Conservation (phyloP, 129 eudicot species). For the Gnaphalium uliginosum region DNA sequence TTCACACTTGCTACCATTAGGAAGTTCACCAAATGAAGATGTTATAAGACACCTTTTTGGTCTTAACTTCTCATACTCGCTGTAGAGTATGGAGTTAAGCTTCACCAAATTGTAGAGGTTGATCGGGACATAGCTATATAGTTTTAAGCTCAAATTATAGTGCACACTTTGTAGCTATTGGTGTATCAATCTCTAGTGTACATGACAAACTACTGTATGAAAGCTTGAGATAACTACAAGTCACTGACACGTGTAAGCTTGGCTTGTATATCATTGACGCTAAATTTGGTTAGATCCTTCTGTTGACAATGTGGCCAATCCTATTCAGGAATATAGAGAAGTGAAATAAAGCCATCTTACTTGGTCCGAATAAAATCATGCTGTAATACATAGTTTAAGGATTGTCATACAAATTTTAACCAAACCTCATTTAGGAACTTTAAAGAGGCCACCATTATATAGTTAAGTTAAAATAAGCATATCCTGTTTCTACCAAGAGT, state of each 20-base stretch:
- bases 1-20: not conserved
- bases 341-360: conserved; percentile 19
- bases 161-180: not conserved
- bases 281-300: not conserved
- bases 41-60: not conserved
- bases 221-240: not conserved
- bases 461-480: not conserved
- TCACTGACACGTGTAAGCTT: not conserved
- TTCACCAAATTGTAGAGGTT: not conserved
- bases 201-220: not conserved
- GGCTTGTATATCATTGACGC: not conserved
- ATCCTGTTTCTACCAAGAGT: conserved; percentile 1
- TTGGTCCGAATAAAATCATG: not conserved
- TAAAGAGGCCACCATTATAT: conserved; percentile 8
- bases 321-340: conserved; percentile 6
- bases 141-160: not conserved
- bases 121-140: not conserved
- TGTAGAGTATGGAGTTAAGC: not conserved
- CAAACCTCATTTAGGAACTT: conserved; percentile 2
- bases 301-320: conserved; percentile 14
- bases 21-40: not conserved
- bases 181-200: not conserved
- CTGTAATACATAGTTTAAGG: not conserved
- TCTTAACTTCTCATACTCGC: not conserved
- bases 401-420: conserved; percentile 3